Base-by-base conservation (phyloP, 225 moss, liverwort and hornwort genomes). In the Ulota crispa region DNA sequence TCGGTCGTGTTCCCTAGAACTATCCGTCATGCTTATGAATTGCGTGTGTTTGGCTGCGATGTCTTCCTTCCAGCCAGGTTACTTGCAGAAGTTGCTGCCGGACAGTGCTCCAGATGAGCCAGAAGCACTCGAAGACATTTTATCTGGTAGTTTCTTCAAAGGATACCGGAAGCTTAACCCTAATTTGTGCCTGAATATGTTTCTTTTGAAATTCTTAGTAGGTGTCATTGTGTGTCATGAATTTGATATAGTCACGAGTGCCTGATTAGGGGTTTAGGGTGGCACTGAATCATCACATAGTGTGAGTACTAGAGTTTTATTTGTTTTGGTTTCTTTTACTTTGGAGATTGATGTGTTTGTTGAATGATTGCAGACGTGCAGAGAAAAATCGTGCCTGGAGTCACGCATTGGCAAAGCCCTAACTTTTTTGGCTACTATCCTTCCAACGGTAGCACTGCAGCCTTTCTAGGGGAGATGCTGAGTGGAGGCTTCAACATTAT, bases 321-420 rank as follows among this genome's bases (percentile, higher is more conserved):
- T 12, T 50, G 28, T 50, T 32, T 6, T 19, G 26, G 2, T 57
- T 57, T 71, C 56, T 12, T 50, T 18, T 50, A 30, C 23, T 57
- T 36, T 9, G 9, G 66, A 70, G 10, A 31, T 56, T 70, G 9
- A 69, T 39, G 0, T 42, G 2, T 37, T 70, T 5, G 6, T 30
- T 54, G 43, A 18, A 23, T 83, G 78, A 69, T 2, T 82, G 85
- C 82, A 92, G 92, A 92, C 64, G 80, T 92, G 71, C 87, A 81
- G 64, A 82, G 70, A 76, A 87, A 91, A 69, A 92, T 92, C 9
- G 63, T 91, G 54, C 92, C 87, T 5, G 96, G 96, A 28, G 64
- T 97, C 34, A 97, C 95, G 70, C 93, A 97, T 65, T 97, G 95
- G 96, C 96, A 97, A 77, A 95, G 93, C 83, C 96, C 96, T 9